phyloP scores from a whole-genome alignment of 306 rosid species.

The barrel medic (Medicago truncatula) region DNA sequence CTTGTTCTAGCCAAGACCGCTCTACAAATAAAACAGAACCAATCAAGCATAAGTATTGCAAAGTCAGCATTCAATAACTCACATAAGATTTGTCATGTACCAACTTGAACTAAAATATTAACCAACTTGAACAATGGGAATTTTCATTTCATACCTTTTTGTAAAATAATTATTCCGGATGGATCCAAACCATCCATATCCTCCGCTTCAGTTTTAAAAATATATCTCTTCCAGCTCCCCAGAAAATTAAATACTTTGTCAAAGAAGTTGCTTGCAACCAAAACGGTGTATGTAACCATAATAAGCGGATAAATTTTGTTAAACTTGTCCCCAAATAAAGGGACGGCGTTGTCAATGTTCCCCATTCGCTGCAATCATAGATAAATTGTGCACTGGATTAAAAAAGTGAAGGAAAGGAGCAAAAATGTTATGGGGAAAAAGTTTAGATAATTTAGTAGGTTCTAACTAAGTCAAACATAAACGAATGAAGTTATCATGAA shows the following conservation, averaged over 20 bases:
- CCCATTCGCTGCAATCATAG: conserved; percentile 87
- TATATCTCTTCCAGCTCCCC: conserved; percentile 94
- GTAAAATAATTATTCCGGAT: conserved; percentile 85
- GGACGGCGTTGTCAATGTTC: conserved; percentile 77
- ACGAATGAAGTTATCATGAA: background rate
- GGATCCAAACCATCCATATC: conserved; percentile 97
- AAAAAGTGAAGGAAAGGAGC: conserved; percentile 28
- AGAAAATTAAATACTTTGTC: conserved; percentile 74
- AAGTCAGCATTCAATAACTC: conserved; percentile 17
- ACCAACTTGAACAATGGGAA: background rate
- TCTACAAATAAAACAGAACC: conserved; percentile 53
- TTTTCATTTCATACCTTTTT: conserved; percentile 64
- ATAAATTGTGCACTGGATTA: conserved; percentile 32
- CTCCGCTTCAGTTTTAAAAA: conserved; percentile 83
- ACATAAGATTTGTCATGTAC: conserved; percentile 4
- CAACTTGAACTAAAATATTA: conserved; percentile 27
- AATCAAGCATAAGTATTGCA: conserved; percentile 15
- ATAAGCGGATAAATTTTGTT: conserved; percentile 94
- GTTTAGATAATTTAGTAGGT: conserved; percentile 24
- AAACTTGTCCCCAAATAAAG: conserved; percentile 81
- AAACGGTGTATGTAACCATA: conserved; percentile 90
- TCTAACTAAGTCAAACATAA: conserved; percentile 16
- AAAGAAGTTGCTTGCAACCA: conserved; percentile 93
- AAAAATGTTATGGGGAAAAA: conserved; percentile 14
- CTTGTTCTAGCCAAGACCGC: conserved; percentile 95